Evolutionary conservation across 805 yeast genomes (phyloP).

Genomic region (Ogataea ganodermae): DNA sequence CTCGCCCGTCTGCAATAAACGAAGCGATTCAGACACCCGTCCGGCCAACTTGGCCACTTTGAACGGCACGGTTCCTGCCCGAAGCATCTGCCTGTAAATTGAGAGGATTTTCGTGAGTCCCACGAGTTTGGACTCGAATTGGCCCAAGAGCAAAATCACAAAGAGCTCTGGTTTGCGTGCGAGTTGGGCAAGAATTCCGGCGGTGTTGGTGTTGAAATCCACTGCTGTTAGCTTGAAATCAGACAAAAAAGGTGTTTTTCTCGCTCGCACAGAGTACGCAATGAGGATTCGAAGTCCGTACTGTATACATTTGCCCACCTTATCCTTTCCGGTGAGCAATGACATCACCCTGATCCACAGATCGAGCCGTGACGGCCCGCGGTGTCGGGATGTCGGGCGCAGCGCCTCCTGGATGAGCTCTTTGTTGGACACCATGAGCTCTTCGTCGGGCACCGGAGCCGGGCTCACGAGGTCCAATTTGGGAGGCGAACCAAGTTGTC

Average conservation of each 20-base stretch:
- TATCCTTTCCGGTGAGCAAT: conserved; percentile 68
- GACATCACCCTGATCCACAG: conserved; percentile 54
- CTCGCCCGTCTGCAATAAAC: conserved; percentile 13
- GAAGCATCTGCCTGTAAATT: conserved; percentile 63
- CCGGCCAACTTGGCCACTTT: conserved; percentile 42
- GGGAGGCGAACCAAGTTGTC: conserved; percentile 10
- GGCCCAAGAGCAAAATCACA: conserved; percentile 39
- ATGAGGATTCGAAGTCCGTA: conserved; percentile 57
- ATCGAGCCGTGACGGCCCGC: conserved; percentile 18
- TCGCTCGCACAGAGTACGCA: conserved; percentile 44
- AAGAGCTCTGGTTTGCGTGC: conserved; percentile 33
- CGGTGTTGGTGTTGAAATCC: conserved; percentile 30
- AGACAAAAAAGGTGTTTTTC: conserved; percentile 26
- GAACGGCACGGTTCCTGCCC: conserved; percentile 73
- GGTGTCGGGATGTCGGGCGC: conserved; percentile 5
- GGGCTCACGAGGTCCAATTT: conserved; percentile 22
- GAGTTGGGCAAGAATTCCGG: conserved; percentile 27
- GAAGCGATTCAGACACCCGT: conserved; percentile 34
- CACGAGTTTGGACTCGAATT: conserved; percentile 41
- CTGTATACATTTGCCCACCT: conserved; percentile 63
- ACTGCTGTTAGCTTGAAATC: conserved; percentile 15
- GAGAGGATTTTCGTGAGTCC: conserved; percentile 51
- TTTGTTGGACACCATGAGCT: conserved; percentile 14
- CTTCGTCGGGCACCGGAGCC: conserved; percentile 21
- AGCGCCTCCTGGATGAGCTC: conserved; percentile 21